Evolutionary conservation across 2,329 filamentous ascomycete genomes (phyloP), one percentile per base, ranked within the genome.

Genomic region (Huntiella abstrusa): DNA sequence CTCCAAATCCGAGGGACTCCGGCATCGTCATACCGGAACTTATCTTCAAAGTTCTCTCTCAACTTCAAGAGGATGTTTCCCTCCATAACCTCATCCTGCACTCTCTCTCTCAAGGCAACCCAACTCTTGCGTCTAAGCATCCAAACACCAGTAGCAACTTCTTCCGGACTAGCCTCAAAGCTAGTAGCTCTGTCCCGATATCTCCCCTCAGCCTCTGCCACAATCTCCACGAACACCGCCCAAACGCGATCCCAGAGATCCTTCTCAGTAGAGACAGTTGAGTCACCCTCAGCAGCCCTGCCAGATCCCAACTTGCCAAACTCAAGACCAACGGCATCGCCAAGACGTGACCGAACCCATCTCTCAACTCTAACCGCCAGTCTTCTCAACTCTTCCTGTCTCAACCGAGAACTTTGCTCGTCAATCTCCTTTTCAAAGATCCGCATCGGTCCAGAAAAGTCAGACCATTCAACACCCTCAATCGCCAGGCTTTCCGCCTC

Each of bases 1-100:
- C 87, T 78, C 91, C 91, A 98, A 62, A 98, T 94, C 50, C 91
- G 75, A 4, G 91, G 91, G 4, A 98, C 91, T 19, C 91, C 91
- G 5, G 78, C 77, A 50, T 95, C 87, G 56, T 98, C 91, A 56
- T 98, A 98, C 52, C 91, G 80, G 73, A 98, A 98, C 63, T 94
- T 95, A 66, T 98, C 91, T 63, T 98, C 91, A 54, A 98, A 98
- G 65, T 95, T 96, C 62, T 98, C 91, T 33, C 91, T 77, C 44
- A 98, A 74, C 67, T 98, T 98, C 54, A 96, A 70, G 33, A 96
- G 67, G 46, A 98, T 77, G 58, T 96, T 98, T 56, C 88, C 88
- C 64, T 96, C 91, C 77, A 93, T 93, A 58, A 95, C 84, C 63
- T 98, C 91, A 58, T 98, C 91, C 33, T 96, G 88, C 51, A 98